phyloP scores from a whole-genome alignment of 805 yeast genomes.

The Zygoascus tannicola region DNA sequence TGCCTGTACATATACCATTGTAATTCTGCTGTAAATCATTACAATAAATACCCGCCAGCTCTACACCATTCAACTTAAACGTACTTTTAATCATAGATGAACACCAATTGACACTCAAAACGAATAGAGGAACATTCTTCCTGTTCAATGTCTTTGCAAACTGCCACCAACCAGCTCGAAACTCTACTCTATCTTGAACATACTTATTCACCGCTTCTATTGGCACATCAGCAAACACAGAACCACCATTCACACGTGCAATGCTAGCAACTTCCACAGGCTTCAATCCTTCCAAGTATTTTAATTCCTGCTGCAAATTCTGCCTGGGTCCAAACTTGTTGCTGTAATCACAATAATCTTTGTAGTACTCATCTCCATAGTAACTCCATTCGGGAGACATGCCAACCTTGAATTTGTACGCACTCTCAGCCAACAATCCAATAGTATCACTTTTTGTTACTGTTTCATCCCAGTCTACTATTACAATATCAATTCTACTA shows the following conservation, averaged over 20 bases:
- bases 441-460: slow-evolving; percentile 49
- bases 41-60: slow-evolving; percentile 31
- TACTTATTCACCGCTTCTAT: slow-evolving; percentile 27
- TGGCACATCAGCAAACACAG: slow-evolving; percentile 37
- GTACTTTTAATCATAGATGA: slow-evolving; percentile 35
- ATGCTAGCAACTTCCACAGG: slow-evolving; percentile 43
- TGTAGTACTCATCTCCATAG: slow-evolving; percentile 37
- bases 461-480: slow-evolving; percentile 63
- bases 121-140: slow-evolving; percentile 30
- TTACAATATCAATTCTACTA: slow-evolving; percentile 22
- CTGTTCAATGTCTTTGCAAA: slow-evolving; percentile 24
- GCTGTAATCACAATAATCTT: slow-evolving; percentile 29
- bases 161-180: slow-evolving; percentile 34
- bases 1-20: slow-evolving; percentile 23
- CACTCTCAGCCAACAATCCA: slow-evolving; percentile 39
- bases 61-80: slow-evolving; percentile 21
- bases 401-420: slow-evolving; percentile 33
- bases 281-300: slow-evolving; percentile 38
- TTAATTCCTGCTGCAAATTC: slow-evolving; percentile 34
- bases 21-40: slow-evolving; percentile 41
- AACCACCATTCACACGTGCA: slow-evolving; percentile 30
- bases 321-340: slow-evolving; percentile 26
- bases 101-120: slow-evolving; percentile 60
- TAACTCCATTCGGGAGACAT: slow-evolving; percentile 34
- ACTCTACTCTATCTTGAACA: slow-evolving; percentile 28